A percentile compares a stretch with the other conserved stretches of the same genome.
Evolutionary conservation across 2,329 filamentous ascomycete genomes (phyloP).

Genomic region (Curvularia lunata): DNA sequence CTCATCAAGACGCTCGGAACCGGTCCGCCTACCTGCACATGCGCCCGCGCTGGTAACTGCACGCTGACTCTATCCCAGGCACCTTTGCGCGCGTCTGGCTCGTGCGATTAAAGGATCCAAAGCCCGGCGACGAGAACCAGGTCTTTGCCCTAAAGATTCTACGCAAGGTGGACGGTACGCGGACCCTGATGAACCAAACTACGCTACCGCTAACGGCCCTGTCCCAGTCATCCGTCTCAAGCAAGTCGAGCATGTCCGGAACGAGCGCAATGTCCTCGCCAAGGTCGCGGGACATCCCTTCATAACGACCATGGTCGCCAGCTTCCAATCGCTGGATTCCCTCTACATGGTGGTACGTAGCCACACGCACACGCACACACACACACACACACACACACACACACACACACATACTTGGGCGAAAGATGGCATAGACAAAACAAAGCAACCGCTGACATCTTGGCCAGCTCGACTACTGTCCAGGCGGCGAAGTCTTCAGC

Average conservation of each 20-base stretch:
- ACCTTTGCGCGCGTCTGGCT: slow-evolving; percentile 85
- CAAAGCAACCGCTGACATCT: slow-evolving; percentile 22
- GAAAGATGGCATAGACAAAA: background rate
- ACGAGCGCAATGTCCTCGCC: slow-evolving; percentile 79
- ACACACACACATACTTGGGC: slow-evolving; percentile 15
- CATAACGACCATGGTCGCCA: slow-evolving; percentile 78
- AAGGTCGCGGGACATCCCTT: slow-evolving; percentile 82
- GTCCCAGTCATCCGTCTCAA: slow-evolving; percentile 75
- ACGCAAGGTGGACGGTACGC: slow-evolving; percentile 62
- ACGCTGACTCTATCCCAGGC: slow-evolving; percentile 55
- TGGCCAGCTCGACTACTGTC: slow-evolving; percentile 73
- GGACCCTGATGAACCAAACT: slow-evolving; percentile 4
- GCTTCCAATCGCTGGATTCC: slow-evolving; percentile 79
- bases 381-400: background rate
- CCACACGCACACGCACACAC: slow-evolving; percentile 28
- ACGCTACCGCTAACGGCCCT: slow-evolving; percentile 27
- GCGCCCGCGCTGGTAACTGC: background rate
- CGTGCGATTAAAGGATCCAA: slow-evolving; percentile 66
- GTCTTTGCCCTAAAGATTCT: slow-evolving; percentile 86
- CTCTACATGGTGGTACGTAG: slow-evolving; percentile 73
- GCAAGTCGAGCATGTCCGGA: slow-evolving; percentile 84
- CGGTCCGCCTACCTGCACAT: slow-evolving; percentile 55
- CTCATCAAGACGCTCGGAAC: slow-evolving; percentile 79
- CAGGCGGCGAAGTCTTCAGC: slow-evolving; percentile 83
- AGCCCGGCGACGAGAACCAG: slow-evolving; percentile 62